Evolutionary conservation across 2,329 filamentous ascomycete genomes (phyloP).

Genomic region (Penicillium brasilianum): DNA sequence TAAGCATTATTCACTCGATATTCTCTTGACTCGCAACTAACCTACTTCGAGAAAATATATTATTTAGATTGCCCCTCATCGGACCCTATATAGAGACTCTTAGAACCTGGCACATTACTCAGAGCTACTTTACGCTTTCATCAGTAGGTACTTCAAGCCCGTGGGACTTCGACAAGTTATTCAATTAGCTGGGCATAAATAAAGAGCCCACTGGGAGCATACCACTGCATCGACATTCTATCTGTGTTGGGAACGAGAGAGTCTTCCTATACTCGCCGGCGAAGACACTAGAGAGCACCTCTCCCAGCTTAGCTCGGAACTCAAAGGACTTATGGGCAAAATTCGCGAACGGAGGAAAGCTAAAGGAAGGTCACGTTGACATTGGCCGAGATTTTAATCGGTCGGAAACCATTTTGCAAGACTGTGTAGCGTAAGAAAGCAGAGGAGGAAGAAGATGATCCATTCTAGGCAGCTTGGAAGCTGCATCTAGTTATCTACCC

Average conservation of each 20-base stretch:
- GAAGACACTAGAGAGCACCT: conserved; percentile 1
- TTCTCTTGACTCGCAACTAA: conserved; percentile 21
- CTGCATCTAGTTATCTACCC: too few relatives aligned
- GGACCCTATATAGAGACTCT: conserved; percentile 12
- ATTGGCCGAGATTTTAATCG: not conserved
- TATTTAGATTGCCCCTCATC: conserved; percentile 30
- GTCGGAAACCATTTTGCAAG: not conserved
- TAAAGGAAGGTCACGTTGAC: conserved; percentile 8
- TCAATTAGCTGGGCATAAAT: conserved; percentile 5
- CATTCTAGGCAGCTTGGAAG: too few relatives aligned
- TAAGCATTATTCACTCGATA: not conserved
- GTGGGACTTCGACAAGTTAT: conserved; percentile 9
- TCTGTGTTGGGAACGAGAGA: conserved; percentile 8
- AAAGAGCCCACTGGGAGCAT: not conserved
- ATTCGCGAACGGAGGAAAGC: conserved; percentile 5
- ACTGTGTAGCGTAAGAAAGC: too few relatives aligned
- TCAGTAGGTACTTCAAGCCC: conserved; percentile 3
- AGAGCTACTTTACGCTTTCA: conserved; percentile 12
- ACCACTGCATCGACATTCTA: conserved; percentile 13
- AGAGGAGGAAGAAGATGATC: too few relatives aligned
- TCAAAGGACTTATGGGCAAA: conserved; percentile 11
- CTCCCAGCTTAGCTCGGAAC: not conserved
- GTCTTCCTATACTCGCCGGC: conserved; percentile 9
- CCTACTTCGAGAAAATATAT: conserved; percentile 40
- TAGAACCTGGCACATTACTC: conserved; percentile 14